Evolutionary conservation across 2,329 filamentous ascomycete species (phyloP).

Genomic region (Xylaria sp.): DNA sequence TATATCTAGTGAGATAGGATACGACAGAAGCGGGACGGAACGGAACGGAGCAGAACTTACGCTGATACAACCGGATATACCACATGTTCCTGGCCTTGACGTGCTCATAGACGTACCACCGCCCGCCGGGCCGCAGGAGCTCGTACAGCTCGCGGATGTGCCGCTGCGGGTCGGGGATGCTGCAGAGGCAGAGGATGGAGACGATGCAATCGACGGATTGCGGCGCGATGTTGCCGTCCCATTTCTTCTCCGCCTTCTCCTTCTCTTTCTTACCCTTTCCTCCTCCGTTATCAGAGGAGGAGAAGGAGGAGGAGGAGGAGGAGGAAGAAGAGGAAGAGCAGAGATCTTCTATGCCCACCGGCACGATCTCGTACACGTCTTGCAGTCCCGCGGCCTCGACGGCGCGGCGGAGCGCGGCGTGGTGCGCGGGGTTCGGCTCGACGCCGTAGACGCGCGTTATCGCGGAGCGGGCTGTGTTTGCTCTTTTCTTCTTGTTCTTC

Average conservation of each 20-base stretch:
- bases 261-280: too few relatives aligned
- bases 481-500: neutral
- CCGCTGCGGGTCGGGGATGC: constrained; percentile 68
- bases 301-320: neutral
- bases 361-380: constrained; percentile 66
- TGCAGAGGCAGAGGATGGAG: constrained; percentile 70
- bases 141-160: constrained; percentile 67
- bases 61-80: constrained; percentile 61
- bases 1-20: too few relatives aligned
- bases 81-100: constrained; percentile 57
- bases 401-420: constrained; percentile 58
- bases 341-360: constrained; percentile 71
- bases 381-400: constrained; percentile 64
- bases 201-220: constrained; percentile 70
- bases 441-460: constrained; percentile 68
- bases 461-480: constrained; percentile 29
- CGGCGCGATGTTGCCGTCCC: constrained; percentile 59
- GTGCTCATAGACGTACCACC: constrained; percentile 73
- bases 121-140: constrained; percentile 69
- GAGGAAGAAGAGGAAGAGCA: constrained; percentile 18
- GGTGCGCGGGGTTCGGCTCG: constrained; percentile 69
- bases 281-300: neutral
- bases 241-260: too few relatives aligned
- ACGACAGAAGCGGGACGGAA: too few relatives aligned
- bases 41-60: constrained; percentile 55